Conservation (phyloP, 164 flowering plant genomes). For the Sextonia rubra region DNA sequence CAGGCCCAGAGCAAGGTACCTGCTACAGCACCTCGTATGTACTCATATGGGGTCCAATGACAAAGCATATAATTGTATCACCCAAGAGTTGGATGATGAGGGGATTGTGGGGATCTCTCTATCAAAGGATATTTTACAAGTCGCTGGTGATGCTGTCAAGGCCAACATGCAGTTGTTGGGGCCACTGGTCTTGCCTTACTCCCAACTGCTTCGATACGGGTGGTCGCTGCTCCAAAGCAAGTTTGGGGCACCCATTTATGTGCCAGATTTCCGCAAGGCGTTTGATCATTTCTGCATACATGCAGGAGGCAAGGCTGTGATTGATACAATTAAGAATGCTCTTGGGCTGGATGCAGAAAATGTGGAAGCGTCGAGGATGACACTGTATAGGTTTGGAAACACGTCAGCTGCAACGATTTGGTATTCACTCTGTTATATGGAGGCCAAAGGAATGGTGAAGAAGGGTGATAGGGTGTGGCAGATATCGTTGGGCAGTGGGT, state of each 20-base stretch:
- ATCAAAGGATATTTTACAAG: slow-evolving; percentile 8
- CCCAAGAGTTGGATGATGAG: slow-evolving; percentile 10
- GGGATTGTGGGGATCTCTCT: slow-evolving; percentile 12
- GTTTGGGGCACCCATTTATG: slow-evolving; percentile 11
- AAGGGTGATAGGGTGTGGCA: slow-evolving; percentile 20
- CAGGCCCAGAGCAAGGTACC: slow-evolving; percentile 11
- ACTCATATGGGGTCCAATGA: slow-evolving; percentile 16
- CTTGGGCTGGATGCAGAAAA: slow-evolving; percentile 8
- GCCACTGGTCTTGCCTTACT: slow-evolving; percentile 13
- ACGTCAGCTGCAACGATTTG: slow-evolving; percentile 13
- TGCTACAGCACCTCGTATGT: slow-evolving; percentile 12
- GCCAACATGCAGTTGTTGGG: slow-evolving; percentile 16
- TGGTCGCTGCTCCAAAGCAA: slow-evolving; percentile 7
- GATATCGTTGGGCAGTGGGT: slow-evolving; percentile 17
- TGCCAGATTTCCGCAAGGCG: slow-evolving; percentile 18
- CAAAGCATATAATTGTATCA: slow-evolving; percentile 13
- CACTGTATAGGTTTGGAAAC: slow-evolving; percentile 19
- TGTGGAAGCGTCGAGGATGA: slow-evolving; percentile 20
- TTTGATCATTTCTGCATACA: slow-evolving; percentile 22
- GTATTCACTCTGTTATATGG: slow-evolving; percentile 16
- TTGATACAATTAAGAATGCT: slow-evolving; percentile 11
- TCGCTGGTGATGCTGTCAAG: slow-evolving; percentile 17
- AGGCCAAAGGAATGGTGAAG: slow-evolving; percentile 19
- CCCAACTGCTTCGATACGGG: slow-evolving; percentile 12
- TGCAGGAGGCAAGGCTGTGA: slow-evolving; percentile 20